phyloP scores from a whole-genome alignment of 208 protist genomes.

The Leishmania aethiopica region DNA sequence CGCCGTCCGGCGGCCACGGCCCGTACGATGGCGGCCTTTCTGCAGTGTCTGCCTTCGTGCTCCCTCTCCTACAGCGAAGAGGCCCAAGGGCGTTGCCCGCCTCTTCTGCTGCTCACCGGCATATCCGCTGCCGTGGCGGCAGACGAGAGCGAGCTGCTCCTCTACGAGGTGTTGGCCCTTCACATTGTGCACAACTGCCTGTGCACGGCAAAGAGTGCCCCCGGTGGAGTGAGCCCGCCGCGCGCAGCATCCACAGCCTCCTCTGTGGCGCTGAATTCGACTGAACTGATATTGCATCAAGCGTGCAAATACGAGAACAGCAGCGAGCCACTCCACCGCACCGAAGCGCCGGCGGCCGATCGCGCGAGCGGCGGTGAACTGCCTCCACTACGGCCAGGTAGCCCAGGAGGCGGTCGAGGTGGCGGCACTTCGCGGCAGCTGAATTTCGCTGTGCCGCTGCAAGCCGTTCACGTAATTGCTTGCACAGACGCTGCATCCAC shows the following conservation, averaged over 20 bases:
- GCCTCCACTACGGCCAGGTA: background rate
- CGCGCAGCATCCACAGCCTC: background rate
- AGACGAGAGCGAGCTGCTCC: slow-evolving; percentile 4
- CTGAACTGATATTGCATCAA: background rate
- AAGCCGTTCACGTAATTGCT: slow-evolving; percentile 20
- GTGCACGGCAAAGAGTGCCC: background rate
- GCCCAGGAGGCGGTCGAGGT: background rate
- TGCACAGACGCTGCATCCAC: background rate
- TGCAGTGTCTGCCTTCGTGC: slow-evolving; percentile 10
- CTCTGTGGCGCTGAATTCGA: too few relatives aligned
- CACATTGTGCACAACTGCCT: slow-evolving; percentile 27
- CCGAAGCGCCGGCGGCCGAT: background rate
- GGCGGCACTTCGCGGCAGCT: slow-evolving; percentile 5
- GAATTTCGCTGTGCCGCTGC: slow-evolving; percentile 13
- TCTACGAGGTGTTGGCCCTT: slow-evolving; percentile 25
- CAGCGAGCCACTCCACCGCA: background rate
- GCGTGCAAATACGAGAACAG: too few relatives aligned
- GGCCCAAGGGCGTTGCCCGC: slow-evolving; percentile 11
- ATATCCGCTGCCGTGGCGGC: slow-evolving; percentile 3
- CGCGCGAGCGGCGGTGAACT: background rate
- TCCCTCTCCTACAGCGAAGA: slow-evolving; percentile 17
- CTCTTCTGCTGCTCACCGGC: slow-evolving; percentile 18
- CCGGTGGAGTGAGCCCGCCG: background rate
- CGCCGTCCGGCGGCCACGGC: slow-evolving; percentile 7
- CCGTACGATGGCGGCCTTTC: slow-evolving; percentile 2